Percentiles rank a stretch among this genome's conserved stretches.
These are phyloP conservation scores for Nicotiana otophora DNA, from an alignment of 257 asterid species.

Conservation along the genomic window DNA sequence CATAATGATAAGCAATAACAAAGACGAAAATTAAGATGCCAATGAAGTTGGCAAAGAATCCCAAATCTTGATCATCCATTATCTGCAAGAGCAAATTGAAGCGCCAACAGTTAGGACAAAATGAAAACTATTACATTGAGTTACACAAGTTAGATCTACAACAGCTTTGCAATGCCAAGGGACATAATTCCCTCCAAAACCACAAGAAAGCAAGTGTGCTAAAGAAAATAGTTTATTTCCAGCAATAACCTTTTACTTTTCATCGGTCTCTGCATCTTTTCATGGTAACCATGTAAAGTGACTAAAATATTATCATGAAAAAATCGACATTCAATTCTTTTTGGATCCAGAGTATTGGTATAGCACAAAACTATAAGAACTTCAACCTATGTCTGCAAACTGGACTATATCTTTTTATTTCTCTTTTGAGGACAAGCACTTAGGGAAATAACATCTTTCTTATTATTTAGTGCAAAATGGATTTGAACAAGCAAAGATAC, in stretches of 20 bases:
- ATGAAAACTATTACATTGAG: neutral
- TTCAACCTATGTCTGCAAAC: neutral
- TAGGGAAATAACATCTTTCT: neutral
- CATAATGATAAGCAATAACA: conserved; percentile 25
- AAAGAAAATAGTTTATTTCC: neutral
- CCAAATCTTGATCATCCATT: conserved; percentile 27
- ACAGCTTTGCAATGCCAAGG: neutral
- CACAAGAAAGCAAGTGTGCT: neutral
- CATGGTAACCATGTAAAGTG: neutral
- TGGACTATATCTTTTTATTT: neutral
- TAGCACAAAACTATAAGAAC: neutral
- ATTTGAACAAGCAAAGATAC: neutral
- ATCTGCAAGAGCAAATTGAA: conserved; percentile 10
- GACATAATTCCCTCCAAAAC: neutral
- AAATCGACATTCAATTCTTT: neutral
- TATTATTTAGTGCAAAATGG: neutral
- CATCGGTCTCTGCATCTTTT: neutral
- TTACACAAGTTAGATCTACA: neutral
- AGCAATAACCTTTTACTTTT: neutral
- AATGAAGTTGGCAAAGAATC: conserved; percentile 19
- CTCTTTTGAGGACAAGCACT: neutral
- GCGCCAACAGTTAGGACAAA: neutral
- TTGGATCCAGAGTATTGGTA: neutral
- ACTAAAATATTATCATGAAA: neutral
- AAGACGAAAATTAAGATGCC: conserved; percentile 11